Conservation (phyloP, 768 basidiomycete species). For the Phlegmacium glaucopus region DNA sequence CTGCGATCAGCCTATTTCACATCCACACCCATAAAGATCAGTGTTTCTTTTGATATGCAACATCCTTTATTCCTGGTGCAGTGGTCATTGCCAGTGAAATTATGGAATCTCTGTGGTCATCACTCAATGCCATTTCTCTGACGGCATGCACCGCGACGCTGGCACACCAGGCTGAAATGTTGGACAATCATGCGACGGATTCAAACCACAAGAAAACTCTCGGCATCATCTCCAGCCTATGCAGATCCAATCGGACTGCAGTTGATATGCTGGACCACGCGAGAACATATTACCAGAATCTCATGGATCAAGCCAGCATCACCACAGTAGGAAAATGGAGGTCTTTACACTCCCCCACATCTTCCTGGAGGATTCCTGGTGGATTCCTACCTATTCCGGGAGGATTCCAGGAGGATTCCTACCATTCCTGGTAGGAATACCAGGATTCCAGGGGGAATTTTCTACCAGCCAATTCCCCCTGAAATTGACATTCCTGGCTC, state of each 20-base stretch:
- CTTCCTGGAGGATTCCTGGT: no score
- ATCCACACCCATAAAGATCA: constrained; percentile 22
- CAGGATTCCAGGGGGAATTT: no score
- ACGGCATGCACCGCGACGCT: constrained; percentile 11
- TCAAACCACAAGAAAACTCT: constrained; percentile 23
- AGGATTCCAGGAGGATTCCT: no score
- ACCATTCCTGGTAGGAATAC: no score
- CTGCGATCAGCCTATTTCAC: constrained; percentile 22
- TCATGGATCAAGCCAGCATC: no score
- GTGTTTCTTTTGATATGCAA: constrained; percentile 23
- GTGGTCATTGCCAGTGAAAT: constrained; percentile 12
- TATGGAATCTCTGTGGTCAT: constrained; percentile 17
- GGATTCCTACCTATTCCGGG: no score
- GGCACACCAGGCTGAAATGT: constrained; percentile 11
- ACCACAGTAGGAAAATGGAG: no score
- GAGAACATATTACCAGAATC: no score
- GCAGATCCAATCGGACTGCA: background rate
- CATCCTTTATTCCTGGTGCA: constrained; percentile 12
- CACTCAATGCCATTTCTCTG: constrained; percentile 12
- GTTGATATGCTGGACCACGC: background rate
- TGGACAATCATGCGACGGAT: constrained; percentile 23
- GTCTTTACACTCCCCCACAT: no score
- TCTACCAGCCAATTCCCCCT: no score
- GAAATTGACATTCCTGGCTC: no score
- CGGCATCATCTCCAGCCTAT: constrained; percentile 8